Base-by-base conservation (phyloP, 176 grass and related monocot species). In the Alloteropsis semialata region DNA sequence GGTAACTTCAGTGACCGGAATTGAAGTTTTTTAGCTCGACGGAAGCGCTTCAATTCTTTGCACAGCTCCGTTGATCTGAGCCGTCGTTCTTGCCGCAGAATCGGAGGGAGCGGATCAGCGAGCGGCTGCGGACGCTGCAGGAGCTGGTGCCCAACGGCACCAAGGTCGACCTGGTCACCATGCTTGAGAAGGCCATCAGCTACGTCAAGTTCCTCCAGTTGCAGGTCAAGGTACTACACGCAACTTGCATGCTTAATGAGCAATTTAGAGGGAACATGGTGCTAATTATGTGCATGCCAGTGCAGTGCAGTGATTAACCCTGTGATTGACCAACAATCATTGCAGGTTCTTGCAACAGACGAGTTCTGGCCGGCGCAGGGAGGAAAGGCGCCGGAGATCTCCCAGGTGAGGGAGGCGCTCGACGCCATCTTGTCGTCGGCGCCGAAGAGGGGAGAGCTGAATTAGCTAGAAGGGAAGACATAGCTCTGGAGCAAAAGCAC, bases 131-230 rank as follows among this genome's bases (percentile, higher is more conserved):
- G 84, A 77, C 86, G 29, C 91, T 99, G 75, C 93, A 99, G 89
- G 91, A 99, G 87, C 82, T 99, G n/a, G 91, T 99, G 21, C 93
- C 97, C 42, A 99, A 90, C 65, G 93, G 97, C 45, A 92, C 89
- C 51, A 96, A 99, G 84, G 89, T 97, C 65, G 91, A 97, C 88
- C 41, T 94, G 63, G 93, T 96, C 45, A 96, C 93, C 60, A 99
- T 99, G 96, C 88, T 99, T 30, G 96, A 99, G 66, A 99, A 96
- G 69, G 96, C 96, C 64, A 91, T 95, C 82, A 81, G 77, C 83
- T 92, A 99, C 82, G 96, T 99, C 48, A 90, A 99, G 65, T 96
- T 99, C 76, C 93, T 99, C 37, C 96, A 99, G 86, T 24, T 99
- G 29, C 96, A 99, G 76, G 96, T 99, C 86, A 92, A 98, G 89